Percentiles rank a stretch among this genome's conserved stretches.
These are phyloP conservation scores for Musa balbisiana DNA, from an alignment of 202 grass and related monocot species.

Conservation along the genomic window DNA sequence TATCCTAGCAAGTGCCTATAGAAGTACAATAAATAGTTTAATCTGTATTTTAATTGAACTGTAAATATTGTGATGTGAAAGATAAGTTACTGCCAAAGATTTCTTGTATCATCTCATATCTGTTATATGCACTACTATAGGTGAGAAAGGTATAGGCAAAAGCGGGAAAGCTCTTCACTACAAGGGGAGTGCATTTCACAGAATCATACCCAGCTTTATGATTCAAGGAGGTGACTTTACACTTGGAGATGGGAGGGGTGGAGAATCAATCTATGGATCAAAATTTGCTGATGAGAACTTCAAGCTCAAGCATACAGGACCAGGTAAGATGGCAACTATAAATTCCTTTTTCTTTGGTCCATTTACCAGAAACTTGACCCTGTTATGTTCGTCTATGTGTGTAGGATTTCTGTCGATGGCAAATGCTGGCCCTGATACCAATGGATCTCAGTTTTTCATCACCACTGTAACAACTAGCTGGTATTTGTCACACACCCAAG, in stretches of 20 bases:
- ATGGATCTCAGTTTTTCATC: constrained; percentile 98
- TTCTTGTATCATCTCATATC: neutral
- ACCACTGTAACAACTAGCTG: constrained; percentile 95
- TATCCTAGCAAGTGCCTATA: too few relatives aligned
- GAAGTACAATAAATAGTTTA: neutral
- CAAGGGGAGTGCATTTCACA: constrained; percentile 89
- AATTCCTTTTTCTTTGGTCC: neutral
- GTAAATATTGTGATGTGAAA: neutral
- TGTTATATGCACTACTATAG: constrained; percentile 30
- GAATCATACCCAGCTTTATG: constrained; percentile 99
- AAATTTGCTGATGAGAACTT: constrained; percentile 99
- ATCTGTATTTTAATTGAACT: neutral
- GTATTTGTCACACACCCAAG: constrained; percentile 24
- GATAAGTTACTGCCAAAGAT: neutral
- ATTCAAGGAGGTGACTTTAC: constrained; percentile 99
- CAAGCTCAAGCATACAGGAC: constrained; percentile 97
- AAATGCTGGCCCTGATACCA: constrained; percentile 82
- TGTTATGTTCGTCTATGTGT: neutral
- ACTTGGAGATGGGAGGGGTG: constrained; percentile 84
- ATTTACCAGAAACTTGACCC: constrained; percentile 4
- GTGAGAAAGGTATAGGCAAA: constrained; percentile 82
- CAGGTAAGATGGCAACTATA: constrained; percentile 26
- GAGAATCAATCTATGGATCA: constrained; percentile 83
- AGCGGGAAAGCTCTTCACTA: constrained; percentile 90
- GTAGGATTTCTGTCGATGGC: constrained; percentile 90